These are phyloP conservation scores for Westerdykella aurantiaca DNA, from an alignment of 2,329 filamentous ascomycete genomes.

Conservation along the genomic window DNA sequence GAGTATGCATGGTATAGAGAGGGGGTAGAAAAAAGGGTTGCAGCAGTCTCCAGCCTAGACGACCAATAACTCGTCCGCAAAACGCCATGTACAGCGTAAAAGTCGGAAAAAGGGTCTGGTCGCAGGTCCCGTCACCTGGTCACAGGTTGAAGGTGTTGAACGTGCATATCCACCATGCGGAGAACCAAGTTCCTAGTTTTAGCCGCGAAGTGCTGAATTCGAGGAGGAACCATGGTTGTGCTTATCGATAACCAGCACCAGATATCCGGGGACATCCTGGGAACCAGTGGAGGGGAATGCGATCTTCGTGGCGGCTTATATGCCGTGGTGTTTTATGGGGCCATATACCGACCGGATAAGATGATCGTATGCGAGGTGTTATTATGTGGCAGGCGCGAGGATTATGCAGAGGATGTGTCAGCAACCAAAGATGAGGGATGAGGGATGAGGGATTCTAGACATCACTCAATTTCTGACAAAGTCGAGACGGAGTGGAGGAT, in stretches of 20 bases:
- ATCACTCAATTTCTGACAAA: slow-evolving; percentile 7
- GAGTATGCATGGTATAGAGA: not conserved
- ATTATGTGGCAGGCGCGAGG: not conserved
- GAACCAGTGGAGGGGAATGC: not conserved
- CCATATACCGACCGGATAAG: not conserved
- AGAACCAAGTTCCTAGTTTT: not conserved
- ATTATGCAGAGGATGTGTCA: not conserved
- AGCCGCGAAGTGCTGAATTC: not conserved
- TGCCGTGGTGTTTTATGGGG: not conserved
- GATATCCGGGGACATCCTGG: not conserved
- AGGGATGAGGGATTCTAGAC: not conserved
- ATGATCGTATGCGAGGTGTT: no score
- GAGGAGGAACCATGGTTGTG: not conserved
- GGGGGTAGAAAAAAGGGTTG: not conserved
- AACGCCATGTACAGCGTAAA: not conserved
- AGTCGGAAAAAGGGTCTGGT: not conserved
- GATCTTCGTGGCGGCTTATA: not conserved
- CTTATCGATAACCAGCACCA: not conserved
- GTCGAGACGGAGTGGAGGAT: slow-evolving; percentile 4
- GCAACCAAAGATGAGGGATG: slow-evolving; percentile 1
- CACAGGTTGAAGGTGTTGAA: not conserved
- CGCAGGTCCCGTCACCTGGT: not conserved
- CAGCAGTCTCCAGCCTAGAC: not conserved
- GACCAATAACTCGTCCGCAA: not conserved
- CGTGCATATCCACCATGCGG: not conserved